A percentile compares a stretch with the other conserved stretches of the same genome.
phyloP scores from a whole-genome alignment of 1,139 yeast genomes.

The Kurtzmaniella quercitrusa region DNA sequence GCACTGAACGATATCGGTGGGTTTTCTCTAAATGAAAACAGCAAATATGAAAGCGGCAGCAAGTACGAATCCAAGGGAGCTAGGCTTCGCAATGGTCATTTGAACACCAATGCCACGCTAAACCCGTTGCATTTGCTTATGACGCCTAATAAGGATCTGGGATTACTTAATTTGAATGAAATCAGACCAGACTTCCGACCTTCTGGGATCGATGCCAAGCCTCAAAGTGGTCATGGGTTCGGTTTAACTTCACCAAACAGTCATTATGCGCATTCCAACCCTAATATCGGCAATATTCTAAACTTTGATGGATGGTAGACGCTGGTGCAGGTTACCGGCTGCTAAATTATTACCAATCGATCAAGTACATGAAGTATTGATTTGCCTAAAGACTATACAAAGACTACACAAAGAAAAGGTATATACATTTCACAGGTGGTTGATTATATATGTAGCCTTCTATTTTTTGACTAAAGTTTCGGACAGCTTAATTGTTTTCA shows the following conservation, averaged over 20 bases:
- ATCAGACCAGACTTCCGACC: not conserved
- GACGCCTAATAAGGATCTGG: conserved; percentile 9
- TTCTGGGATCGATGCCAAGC: conserved; percentile 4
- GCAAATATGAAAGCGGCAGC: not conserved
- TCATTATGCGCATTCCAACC: conserved; percentile 4
- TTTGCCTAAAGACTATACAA: too few relatives aligned
- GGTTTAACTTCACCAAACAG: conserved; percentile 5
- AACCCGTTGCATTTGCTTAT: conserved; percentile 25
- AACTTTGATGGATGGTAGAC: conserved; percentile 4
- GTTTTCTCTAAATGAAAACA: not conserved
- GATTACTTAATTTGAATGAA: not conserved
- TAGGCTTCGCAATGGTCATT: not conserved
- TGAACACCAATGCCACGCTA: conserved; percentile 14
- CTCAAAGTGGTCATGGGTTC: not conserved
- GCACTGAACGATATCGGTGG: not conserved
- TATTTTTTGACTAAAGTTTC: too few relatives aligned
- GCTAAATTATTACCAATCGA: too few relatives aligned
- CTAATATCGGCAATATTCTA: conserved; percentile 4
- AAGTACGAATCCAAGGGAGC: not conserved
- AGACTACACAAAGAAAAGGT: too few relatives aligned
- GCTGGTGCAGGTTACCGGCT: not conserved
- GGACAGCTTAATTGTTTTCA: too few relatives aligned
- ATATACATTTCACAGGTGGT: too few relatives aligned
- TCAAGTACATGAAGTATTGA: too few relatives aligned
- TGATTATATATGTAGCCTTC: too few relatives aligned